A percentile compares a stretch with the other conserved stretches of the same genome.
Evolutionary conservation across 2,329 filamentous ascomycete species (phyloP).

Genomic region (Didymella pomorum): DNA sequence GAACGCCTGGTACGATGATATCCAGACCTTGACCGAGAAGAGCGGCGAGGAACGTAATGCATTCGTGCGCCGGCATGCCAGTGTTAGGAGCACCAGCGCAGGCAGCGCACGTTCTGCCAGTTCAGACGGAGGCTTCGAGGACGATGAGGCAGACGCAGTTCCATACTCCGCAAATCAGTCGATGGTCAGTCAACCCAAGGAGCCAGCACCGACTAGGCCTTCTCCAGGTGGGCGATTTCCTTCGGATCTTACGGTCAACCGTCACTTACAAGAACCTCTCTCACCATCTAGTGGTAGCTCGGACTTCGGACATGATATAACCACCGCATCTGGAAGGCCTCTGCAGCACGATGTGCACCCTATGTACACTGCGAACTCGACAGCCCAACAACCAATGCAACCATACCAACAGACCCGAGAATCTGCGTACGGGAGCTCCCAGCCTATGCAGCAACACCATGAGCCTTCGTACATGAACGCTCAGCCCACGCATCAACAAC

Average conservation of each 20-base stretch:
- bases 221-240: conserved; percentile 96
- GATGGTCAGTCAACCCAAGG: conserved; percentile 47
- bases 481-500: conserved; percentile 11
- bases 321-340: conserved; percentile 64
- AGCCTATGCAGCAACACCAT: conserved; percentile 8
- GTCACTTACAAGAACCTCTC: conserved; percentile 80
- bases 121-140: conserved; percentile 47
- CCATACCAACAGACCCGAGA: conserved; percentile 22
- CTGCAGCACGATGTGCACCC: conserved; percentile 53
- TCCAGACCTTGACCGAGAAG: conserved; percentile 87
- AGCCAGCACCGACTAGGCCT: conserved; percentile 68
- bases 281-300: conserved; percentile 86
- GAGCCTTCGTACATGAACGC: conserved; percentile 15
- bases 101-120: conserved; percentile 63
- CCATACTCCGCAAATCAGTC: conserved; percentile 69
- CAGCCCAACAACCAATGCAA: conserved; percentile 29
- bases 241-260: conserved; percentile 88
- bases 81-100: conserved; percentile 78
- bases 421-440: conserved; percentile 2
- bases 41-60: conserved; percentile 86
- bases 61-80: conserved; percentile 82
- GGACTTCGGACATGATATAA: conserved; percentile 66
- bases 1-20: conserved; percentile 96
- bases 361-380: conserved; percentile 32
- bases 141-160: conserved; percentile 69